Conservation (phyloP, 176 grass and related monocot species). For the Neostapfia colusana region DNA sequence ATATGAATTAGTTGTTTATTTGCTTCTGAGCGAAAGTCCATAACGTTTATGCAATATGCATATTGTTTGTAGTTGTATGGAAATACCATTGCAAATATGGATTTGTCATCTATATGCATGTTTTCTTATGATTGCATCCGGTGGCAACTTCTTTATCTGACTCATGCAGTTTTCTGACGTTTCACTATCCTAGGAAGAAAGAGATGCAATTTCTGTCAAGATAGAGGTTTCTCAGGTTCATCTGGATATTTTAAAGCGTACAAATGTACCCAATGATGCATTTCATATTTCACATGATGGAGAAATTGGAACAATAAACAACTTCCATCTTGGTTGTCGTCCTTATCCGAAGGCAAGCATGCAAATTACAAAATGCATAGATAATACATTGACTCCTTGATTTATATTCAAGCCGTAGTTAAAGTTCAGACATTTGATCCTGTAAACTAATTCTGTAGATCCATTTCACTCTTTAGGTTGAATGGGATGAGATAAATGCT, state of each 20-base stretch:
- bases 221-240: constrained; percentile 91
- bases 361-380: neutral
- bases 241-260: constrained; percentile 77
- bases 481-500: constrained; percentile 99
- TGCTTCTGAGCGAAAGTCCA: no score
- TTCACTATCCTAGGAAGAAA: constrained; percentile 67
- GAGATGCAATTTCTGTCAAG: constrained; percentile 88
- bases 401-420: no score
- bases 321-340: constrained; percentile 79
- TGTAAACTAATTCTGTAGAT: no score
- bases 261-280: constrained; percentile 82
- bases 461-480: constrained; percentile 46
- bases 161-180: neutral
- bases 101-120: neutral
- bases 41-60: neutral
- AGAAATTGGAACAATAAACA: constrained; percentile 92
- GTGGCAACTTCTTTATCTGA: constrained; percentile 3
- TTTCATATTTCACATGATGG: constrained; percentile 93
- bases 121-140: neutral
- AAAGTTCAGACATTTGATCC: no score
- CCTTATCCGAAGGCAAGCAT: constrained; percentile 63
- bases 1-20: no score
- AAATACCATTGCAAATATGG: neutral
- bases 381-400: constrained; percentile 3
- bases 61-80: neutral